These are phyloP conservation scores for Thozetella sp. DNA, from an alignment of 495 filamentous ascomycete genomes.

Conservation along the genomic window DNA sequence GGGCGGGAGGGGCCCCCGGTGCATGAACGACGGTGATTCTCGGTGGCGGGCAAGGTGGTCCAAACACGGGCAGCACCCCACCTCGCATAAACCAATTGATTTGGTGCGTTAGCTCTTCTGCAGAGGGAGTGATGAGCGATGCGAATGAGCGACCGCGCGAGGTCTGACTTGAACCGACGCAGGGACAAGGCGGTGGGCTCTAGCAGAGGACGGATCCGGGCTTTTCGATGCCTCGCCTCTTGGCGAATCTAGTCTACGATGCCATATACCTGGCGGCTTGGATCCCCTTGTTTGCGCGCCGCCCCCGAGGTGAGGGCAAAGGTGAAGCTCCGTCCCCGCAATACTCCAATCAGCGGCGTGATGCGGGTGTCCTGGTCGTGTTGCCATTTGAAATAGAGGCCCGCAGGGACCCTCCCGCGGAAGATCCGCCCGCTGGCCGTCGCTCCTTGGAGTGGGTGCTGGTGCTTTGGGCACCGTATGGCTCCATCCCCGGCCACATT, in stretches of 20 bases:
- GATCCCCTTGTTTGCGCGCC: background rate
- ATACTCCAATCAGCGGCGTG: too few species aligned
- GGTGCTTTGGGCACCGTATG: background rate
- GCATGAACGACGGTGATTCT: slow-evolving; percentile 1
- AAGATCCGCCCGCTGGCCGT: background rate
- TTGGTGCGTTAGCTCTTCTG: background rate
- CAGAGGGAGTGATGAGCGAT: background rate
- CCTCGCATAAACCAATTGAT: background rate
- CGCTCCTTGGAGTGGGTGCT: background rate
- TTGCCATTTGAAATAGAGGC: slow-evolving; percentile 1
- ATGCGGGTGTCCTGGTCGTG: background rate
- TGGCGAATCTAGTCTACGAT: too few species aligned
- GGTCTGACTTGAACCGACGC: background rate
- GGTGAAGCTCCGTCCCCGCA: too few species aligned
- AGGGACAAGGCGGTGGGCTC: background rate
- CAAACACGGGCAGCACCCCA: background rate
- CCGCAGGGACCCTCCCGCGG: background rate
- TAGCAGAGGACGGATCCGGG: background rate
- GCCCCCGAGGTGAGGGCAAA: background rate
- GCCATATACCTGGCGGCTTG: background rate
- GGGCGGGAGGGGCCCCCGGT: background rate
- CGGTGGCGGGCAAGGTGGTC: background rate
- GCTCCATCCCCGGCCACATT: background rate
- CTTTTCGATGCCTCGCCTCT: too few species aligned
- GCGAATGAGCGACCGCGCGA: background rate